A percentile compares a stretch with the other conserved stretches of the same genome.
Evolutionary conservation across 164 flowering plant species (phyloP).

Genomic region (Aristolochia californica): DNA sequence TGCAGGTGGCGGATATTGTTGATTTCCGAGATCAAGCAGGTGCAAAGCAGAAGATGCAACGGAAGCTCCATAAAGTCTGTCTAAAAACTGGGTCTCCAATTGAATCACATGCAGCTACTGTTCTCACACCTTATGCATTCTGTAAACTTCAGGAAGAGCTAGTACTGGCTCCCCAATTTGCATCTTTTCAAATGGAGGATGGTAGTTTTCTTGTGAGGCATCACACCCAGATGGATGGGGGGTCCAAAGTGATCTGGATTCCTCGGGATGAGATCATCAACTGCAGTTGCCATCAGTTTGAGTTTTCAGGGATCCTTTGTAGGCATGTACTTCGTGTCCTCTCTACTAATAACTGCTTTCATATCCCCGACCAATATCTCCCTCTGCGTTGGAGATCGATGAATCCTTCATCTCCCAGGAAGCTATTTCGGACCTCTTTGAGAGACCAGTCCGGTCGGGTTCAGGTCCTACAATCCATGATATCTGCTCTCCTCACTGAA

Average conservation of each 20-base stretch:
- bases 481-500: constrained; percentile 49
- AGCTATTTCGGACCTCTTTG: constrained; percentile 12
- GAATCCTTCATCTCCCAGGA: constrained; percentile 16
- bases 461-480: constrained; percentile 52
- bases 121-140: constrained; percentile 75
- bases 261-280: constrained; percentile 46
- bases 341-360: constrained; percentile 69
- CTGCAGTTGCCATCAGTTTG: constrained; percentile 65
- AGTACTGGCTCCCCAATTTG: constrained; percentile 66
- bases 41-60: constrained; percentile 41
- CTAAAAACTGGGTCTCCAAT: constrained; percentile 77
- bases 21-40: constrained; percentile 42
- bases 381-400: constrained; percentile 53
- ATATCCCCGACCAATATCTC: constrained; percentile 60
- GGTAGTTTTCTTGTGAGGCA: constrained; percentile 58
- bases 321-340: constrained; percentile 71
- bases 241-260: constrained; percentile 55
- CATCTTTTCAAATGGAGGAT: constrained; percentile 52
- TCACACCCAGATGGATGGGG: constrained; percentile 60
- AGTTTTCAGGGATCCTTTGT: constrained; percentile 68
- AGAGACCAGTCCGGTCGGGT: constrained; percentile 31
- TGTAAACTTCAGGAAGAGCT: constrained; percentile 66
- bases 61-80: constrained; percentile 35
- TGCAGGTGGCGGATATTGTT: constrained; percentile 45
- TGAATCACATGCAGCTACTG: constrained; percentile 68